Percentiles rank a stretch among this genome's conserved stretches.
phyloP scores from a whole-genome alignment of 2,329 filamentous ascomycete genomes.

The Pezicula carpinea region DNA sequence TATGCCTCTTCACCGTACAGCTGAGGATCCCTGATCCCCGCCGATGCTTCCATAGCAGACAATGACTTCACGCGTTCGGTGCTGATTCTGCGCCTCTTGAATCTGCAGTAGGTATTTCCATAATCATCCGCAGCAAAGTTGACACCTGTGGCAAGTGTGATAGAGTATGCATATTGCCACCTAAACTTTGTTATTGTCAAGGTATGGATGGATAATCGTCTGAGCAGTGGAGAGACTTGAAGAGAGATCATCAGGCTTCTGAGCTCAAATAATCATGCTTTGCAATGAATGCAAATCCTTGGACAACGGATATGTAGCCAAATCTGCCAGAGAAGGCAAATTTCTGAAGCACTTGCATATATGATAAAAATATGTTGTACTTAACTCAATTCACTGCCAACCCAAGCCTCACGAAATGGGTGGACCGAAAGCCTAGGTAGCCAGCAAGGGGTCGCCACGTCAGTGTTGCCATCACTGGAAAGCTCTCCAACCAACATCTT shows the following conservation, averaged over 20 bases:
- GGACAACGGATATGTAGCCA: background rate
- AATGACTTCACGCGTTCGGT: background rate
- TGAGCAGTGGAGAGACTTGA: background rate
- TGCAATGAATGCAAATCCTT: too few species aligned
- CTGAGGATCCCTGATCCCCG: background rate
- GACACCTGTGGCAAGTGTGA: background rate
- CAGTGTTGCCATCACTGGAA: slow-evolving; percentile 21
- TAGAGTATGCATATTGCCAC: slow-evolving; percentile 1
- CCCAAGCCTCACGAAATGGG: slow-evolving; percentile 14
- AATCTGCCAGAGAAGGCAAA: background rate
- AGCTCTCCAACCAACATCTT: slow-evolving; percentile 15
- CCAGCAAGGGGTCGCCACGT: slow-evolving; percentile 29
- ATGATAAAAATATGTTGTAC: slow-evolving; percentile 15
- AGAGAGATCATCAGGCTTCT: background rate
- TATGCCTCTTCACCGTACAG: background rate
- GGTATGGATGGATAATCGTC: background rate
- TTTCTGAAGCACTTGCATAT: slow-evolving; percentile 4
- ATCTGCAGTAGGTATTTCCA: background rate
- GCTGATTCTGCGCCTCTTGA: background rate
- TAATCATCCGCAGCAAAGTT: background rate
- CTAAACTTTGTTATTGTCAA: background rate
- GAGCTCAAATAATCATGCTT: background rate
- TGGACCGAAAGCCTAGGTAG: slow-evolving; percentile 14
- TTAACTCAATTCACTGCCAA: slow-evolving; percentile 9
- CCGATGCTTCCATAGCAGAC: background rate